Percentiles rank a stretch among this genome's conserved stretches.
Conservation (phyloP, 345 rosid genomes). For the Populus tremula region DNA sequence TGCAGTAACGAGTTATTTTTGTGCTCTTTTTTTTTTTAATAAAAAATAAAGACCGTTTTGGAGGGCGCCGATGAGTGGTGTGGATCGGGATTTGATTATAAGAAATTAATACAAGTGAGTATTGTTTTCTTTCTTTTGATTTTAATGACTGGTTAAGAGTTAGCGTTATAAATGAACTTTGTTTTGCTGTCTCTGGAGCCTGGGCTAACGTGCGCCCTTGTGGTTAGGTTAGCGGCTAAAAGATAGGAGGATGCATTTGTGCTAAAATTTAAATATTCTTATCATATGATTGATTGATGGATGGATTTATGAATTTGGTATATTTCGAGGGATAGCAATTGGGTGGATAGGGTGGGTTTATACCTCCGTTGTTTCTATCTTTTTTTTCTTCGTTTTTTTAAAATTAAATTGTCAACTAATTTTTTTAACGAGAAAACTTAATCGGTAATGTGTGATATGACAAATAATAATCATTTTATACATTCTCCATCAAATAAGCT, state of each 20-base stretch:
- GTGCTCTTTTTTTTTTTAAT: too few relatives aligned
- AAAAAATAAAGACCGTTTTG: background rate
- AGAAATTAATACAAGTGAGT: background rate
- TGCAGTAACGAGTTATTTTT: too few relatives aligned
- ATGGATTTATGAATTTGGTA: background rate
- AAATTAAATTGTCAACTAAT: too few relatives aligned
- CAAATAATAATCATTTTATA: too few relatives aligned
- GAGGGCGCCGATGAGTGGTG: background rate
- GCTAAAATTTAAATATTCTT: background rate
- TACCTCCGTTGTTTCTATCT: too few relatives aligned
- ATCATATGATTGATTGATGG: background rate
- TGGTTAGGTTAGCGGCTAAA: background rate
- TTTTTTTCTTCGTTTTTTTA: too few relatives aligned
- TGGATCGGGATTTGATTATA: background rate
- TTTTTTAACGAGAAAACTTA: too few relatives aligned
- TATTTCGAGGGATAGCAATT: background rate
- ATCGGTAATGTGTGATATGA: too few relatives aligned
- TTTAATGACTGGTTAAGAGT: background rate
- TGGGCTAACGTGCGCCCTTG: background rate
- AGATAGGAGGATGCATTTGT: background rate
- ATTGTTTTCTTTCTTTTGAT: background rate
- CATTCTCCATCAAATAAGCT: too few relatives aligned
- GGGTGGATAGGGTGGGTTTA: background rate
- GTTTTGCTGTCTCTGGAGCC: background rate
- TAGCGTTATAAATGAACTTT: background rate